Percentiles rank a stretch among this genome's conserved stretches.
Evolutionary conservation across 192 early-diverging fungal species (phyloP).

Genomic region (Diversispora eburnea): DNA sequence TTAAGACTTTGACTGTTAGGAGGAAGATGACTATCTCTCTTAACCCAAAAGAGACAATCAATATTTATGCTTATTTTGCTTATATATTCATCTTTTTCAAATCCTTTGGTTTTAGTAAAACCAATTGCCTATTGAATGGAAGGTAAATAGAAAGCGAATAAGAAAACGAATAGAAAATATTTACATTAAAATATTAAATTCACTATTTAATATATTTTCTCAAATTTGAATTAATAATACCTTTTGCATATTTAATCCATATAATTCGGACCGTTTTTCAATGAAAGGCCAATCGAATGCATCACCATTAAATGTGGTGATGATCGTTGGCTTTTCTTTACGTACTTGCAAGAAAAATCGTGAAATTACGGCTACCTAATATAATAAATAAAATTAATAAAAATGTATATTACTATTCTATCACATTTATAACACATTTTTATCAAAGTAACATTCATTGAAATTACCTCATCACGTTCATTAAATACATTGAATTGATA

Average conservation of each 20-base stretch:
- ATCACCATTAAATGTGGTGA: conserved; percentile 99
- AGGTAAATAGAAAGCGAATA: not conserved
- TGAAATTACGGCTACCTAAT: not conserved
- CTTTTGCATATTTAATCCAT: conserved; percentile 84
- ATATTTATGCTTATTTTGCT: conserved; percentile 84
- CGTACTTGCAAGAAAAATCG: conserved; percentile 93
- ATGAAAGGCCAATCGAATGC: conserved; percentile 99
- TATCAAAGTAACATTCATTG: too few relatives aligned
- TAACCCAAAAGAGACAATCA: conserved; percentile 98
- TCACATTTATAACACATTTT: too few relatives aligned
- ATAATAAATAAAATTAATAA: not conserved
- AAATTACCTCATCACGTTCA: conserved; percentile 77
- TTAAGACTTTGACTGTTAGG: conserved; percentile 96
- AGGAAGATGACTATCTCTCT: conserved; percentile 96
- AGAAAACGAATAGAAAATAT: not conserved
- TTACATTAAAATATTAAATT: too few relatives aligned
- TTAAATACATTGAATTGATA: conserved; percentile 98
- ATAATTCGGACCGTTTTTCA: conserved; percentile 71
- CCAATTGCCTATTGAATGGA: conserved; percentile 76
- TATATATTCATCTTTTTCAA: conserved; percentile 75
- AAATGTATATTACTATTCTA: too few relatives aligned
- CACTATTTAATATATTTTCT: too few relatives aligned
- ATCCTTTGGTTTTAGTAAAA: conserved; percentile 59
- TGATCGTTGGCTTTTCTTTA: conserved; percentile 75
- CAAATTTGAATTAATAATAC: conserved; percentile 30